phyloP scores from a whole-genome alignment of 345 rosid species.

The Salix viminalis region DNA sequence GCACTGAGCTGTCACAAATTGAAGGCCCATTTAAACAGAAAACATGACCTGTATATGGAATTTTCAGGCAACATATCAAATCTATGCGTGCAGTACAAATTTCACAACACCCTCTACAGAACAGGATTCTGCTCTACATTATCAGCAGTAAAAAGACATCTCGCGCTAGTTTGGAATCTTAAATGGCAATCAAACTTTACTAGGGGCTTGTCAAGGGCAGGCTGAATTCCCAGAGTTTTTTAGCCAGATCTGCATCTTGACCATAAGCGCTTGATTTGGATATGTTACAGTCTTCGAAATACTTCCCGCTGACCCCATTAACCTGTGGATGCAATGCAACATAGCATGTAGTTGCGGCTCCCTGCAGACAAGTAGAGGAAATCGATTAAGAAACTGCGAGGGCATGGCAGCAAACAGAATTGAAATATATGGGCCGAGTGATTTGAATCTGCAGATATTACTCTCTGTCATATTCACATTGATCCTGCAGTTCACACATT shows the following conservation, averaged over 20 bases:
- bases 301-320: conserved; percentile 55
- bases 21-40: too few species aligned
- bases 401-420: not conserved
- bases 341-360: conserved; percentile 77
- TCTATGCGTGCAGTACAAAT: too few species aligned
- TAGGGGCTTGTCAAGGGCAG: conserved; percentile 26
- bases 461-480: not conserved
- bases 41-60: too few species aligned
- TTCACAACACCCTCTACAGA: too few species aligned
- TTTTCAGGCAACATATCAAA: too few species aligned
- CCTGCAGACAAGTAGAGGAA: conserved; percentile 27
- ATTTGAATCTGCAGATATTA: not conserved
- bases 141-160: too few species aligned
- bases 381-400: not conserved
- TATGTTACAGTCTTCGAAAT: conserved; percentile 51
- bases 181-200: not conserved
- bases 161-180: too few species aligned
- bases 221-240: conserved; percentile 74
- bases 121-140: too few species aligned
- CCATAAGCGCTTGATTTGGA: conserved; percentile 39
- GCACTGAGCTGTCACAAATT: too few species aligned
- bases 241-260: conserved; percentile 48
- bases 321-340: conserved; percentile 65
- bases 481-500: not conserved
- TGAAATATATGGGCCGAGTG: not conserved